Evolutionary conservation across 345 rosid genomes (phyloP).

Genomic region (Linum tenue): DNA sequence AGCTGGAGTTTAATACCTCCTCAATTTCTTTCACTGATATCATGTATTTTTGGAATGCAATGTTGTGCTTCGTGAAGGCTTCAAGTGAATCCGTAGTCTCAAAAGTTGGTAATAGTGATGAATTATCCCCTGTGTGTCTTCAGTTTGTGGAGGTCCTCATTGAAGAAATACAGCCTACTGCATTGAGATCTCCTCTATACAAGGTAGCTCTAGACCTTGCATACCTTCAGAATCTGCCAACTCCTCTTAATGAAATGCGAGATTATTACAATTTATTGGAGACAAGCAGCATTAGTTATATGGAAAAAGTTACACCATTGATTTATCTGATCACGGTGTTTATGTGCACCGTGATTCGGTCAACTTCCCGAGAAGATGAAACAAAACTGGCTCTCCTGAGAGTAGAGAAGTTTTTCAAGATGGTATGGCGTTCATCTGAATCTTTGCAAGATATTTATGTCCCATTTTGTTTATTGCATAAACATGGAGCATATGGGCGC

Average conservation of each 20-base stretch:
- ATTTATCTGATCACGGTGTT: constrained; percentile 34
- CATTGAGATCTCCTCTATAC: constrained; percentile 41
- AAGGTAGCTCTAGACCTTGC: constrained; percentile 37
- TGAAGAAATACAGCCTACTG: constrained; percentile 41
- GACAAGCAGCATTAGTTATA: constrained; percentile 17
- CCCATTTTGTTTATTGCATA: constrained; percentile 25
- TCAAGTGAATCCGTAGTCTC: constrained; percentile 20
- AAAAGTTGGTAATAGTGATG: constrained; percentile 12
- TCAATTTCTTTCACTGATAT: constrained; percentile 28
- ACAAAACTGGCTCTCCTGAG: constrained; percentile 16
- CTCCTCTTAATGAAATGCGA: constrained; percentile 4
- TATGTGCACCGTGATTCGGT: constrained; percentile 22
- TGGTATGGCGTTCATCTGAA: constrained; percentile 26
- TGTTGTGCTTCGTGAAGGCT: constrained; percentile 30
- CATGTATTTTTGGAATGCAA: constrained; percentile 27
- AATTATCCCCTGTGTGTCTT: constrained; percentile 14
- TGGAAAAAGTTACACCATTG: constrained; percentile 44
- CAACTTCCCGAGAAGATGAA: constrained; percentile 7
- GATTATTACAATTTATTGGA: constrained; percentile 15
- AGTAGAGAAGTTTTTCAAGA: constrained; percentile 18
- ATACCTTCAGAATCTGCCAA: constrained; percentile 22
- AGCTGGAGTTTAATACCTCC: constrained; percentile 27
- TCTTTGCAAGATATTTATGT: constrained; percentile 27
- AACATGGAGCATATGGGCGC: constrained; percentile 18
- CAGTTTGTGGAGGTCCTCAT: constrained; percentile 26